A percentile compares a stretch with the other conserved stretches of the same genome.
These are phyloP conservation scores for Smittium culicis DNA, from an alignment of 371 early-diverging fungal species.

Conservation along the genomic window DNA sequence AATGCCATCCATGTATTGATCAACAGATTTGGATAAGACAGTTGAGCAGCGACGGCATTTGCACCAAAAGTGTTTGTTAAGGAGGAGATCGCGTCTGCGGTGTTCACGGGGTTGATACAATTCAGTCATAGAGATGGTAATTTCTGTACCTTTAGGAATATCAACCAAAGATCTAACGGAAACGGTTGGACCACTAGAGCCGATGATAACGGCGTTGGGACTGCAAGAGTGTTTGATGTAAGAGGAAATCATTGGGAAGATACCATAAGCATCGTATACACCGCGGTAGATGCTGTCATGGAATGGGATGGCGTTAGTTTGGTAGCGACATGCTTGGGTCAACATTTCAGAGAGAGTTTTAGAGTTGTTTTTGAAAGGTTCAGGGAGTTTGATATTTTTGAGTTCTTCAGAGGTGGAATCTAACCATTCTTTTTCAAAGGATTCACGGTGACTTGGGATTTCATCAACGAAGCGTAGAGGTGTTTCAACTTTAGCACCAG, in stretches of 20 bases:
- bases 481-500: conserved; percentile 19
- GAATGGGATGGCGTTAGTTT: conserved; percentile 42
- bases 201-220: conserved; percentile 49
- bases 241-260: conserved; percentile 46
- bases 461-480: conserved; percentile 42
- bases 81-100: conserved; percentile 44
- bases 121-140: conserved; percentile 49
- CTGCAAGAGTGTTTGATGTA: conserved; percentile 53
- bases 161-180: conserved; percentile 42
- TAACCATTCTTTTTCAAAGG: conserved; percentile 36
- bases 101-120: conserved; percentile 51
- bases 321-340: conserved; percentile 48
- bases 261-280: conserved; percentile 41
- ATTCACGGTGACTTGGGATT: conserved; percentile 41
- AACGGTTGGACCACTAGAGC: conserved; percentile 36
- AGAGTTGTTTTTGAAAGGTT: conserved; percentile 31
- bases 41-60: conserved; percentile 50
- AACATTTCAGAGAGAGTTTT: conserved; percentile 36
- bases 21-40: conserved; percentile 44
- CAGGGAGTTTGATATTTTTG: conserved; percentile 31
- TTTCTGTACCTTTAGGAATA: conserved; percentile 39
- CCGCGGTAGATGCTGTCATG: conserved; percentile 38
- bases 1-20: conserved; percentile 50
- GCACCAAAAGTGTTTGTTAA: conserved; percentile 53
- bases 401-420: conserved; percentile 36